Percentiles rank a stretch among this genome's conserved stretches.
Conservation (phyloP, 352 stramenopile species). For the Phytophthora ramorum region DNA sequence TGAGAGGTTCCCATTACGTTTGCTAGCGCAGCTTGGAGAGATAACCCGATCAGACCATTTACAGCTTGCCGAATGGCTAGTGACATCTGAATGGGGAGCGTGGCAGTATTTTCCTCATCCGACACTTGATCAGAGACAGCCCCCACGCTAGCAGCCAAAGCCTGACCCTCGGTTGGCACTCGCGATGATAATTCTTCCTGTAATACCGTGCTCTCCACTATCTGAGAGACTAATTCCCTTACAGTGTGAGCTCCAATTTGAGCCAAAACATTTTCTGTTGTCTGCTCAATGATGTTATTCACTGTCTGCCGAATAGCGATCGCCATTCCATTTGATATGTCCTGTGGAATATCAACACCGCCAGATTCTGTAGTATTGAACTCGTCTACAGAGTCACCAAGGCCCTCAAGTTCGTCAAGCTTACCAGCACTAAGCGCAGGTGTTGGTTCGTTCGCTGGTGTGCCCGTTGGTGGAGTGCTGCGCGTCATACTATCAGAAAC, state of each 20-base stretch:
- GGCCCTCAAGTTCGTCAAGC: background rate
- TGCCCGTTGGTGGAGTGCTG: background rate
- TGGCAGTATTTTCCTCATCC: constrained; percentile 9
- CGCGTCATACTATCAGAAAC: constrained; percentile 20
- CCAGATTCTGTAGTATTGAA: background rate
- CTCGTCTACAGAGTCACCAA: background rate
- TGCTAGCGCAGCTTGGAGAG: constrained; percentile 45
- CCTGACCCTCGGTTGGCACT: background rate
- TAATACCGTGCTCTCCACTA: constrained; percentile 3
- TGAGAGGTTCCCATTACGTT: constrained; percentile 30
- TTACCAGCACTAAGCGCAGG: background rate
- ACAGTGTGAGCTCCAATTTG: constrained; percentile 18
- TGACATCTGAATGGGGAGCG: constrained; percentile 48
- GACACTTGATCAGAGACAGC: background rate
- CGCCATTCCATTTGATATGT: constrained; percentile 36
- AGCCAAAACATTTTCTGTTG: constrained; percentile 21
- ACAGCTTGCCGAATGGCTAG: constrained; percentile 46
- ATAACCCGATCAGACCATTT: constrained; percentile 49
- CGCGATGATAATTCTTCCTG: background rate
- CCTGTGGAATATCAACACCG: constrained; percentile 8
- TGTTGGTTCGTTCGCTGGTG: background rate
- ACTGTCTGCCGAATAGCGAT: constrained; percentile 39
- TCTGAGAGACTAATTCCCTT: constrained; percentile 16
- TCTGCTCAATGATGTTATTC: constrained; percentile 38
- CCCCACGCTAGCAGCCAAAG: background rate